Conservation (phyloP, 2,329 filamentous ascomycete genomes). For the Nannizzia gypsea region DNA sequence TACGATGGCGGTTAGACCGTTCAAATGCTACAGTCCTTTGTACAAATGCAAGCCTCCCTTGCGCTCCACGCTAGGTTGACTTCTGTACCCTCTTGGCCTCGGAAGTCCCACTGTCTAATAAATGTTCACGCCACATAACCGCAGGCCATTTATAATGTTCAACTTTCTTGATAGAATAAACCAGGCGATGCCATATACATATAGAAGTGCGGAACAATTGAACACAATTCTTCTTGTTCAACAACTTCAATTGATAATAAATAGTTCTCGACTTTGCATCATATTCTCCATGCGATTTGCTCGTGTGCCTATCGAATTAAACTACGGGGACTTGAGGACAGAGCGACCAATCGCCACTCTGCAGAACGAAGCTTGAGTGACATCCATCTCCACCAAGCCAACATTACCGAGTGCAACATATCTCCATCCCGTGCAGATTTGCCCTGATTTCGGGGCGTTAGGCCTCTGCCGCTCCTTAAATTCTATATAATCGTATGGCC, state of each 20-base stretch:
- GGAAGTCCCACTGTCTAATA: not conserved
- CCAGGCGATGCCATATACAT: not conserved
- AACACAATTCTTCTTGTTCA: not conserved
- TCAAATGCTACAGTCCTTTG: not conserved
- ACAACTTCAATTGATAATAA: not conserved
- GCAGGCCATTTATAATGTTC: not conserved
- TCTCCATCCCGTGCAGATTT: not conserved
- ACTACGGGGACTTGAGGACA: not conserved
- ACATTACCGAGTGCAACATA: not conserved
- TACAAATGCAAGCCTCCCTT: not conserved
- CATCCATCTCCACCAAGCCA: not conserved
- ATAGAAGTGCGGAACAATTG: not conserved
- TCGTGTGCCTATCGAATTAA: not conserved
- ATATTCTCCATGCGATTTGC: not conserved
- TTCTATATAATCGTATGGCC: not conserved
- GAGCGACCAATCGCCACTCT: not conserved
- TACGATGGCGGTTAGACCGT: not conserved
- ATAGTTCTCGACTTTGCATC: not conserved
- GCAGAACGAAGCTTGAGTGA: not conserved
- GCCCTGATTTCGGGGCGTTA: not conserved
- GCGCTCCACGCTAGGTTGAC: not conserved
- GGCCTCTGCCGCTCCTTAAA: not conserved
- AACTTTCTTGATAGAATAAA: not conserved
- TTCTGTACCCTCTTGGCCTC: not conserved
- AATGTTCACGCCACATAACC: not conserved